A percentile compares a stretch with the other conserved stretches of the same genome.
These are phyloP conservation scores for Coix lacrymajobi DNA, from an alignment of 176 grass and related monocot species.

Conservation along the genomic window DNA sequence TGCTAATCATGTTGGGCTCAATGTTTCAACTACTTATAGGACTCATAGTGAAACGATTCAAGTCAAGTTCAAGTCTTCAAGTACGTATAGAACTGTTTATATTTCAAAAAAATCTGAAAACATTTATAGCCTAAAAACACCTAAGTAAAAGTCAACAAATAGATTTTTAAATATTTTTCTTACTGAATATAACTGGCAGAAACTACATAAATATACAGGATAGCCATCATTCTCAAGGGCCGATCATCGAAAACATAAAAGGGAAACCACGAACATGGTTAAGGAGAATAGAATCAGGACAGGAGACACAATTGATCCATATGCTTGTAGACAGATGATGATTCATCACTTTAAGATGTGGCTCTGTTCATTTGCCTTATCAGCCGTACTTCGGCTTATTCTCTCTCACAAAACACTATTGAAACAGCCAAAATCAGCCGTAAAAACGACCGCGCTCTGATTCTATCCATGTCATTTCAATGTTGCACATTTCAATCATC, in stretches of 20 bases:
- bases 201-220: constrained; percentile 11
- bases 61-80: not conserved
- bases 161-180: not conserved
- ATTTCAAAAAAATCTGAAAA: not conserved
- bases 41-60: not conserved
- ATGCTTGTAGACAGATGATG: not conserved
- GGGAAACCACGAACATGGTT: not conserved
- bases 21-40: too few species aligned
- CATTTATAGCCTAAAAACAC: not conserved
- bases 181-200: not conserved
- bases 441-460: too few species aligned
- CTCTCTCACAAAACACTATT: too few species aligned
- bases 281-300: not conserved
- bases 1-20: too few species aligned
- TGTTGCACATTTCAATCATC: not conserved
- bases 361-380: too few species aligned
- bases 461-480: not conserved
- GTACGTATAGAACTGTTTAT: not conserved
- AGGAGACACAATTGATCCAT: not conserved
- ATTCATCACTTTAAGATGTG: not conserved
- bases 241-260: not conserved
- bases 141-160: not conserved
- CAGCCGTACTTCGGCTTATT: too few species aligned
- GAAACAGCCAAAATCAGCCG: too few species aligned
- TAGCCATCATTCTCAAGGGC: not conserved